A percentile compares a stretch with the other conserved stretches of the same genome.
Evolutionary conservation across 768 basidiomycete species (phyloP).

Genomic region (Tylopilus vinaceipallidus): DNA sequence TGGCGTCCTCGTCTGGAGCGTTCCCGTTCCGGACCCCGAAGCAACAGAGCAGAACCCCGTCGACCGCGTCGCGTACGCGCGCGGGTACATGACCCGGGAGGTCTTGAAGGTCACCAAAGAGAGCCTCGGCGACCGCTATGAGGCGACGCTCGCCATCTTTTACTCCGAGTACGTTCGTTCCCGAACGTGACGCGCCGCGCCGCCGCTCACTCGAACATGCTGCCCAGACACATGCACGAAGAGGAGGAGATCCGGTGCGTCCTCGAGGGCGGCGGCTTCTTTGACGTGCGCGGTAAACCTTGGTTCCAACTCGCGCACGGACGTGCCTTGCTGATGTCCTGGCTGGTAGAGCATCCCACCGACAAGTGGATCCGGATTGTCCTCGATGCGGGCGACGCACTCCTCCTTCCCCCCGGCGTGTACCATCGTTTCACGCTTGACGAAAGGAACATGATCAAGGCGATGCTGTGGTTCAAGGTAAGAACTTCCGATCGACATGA

Average conservation of each 20-base stretch:
- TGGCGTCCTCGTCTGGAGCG: constrained; percentile 66
- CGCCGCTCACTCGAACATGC: too few species aligned
- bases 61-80: constrained; percentile 61
- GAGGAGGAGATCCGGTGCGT: constrained; percentile 95
- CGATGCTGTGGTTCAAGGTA: constrained; percentile 83
- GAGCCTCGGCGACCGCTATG: constrained; percentile 80
- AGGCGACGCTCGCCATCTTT: constrained; percentile 77
- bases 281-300: constrained; percentile 79
- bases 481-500: constrained; percentile 10
- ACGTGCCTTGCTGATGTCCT: too few species aligned
- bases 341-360: constrained; percentile 51
- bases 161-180: constrained; percentile 68
- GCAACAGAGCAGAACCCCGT: constrained; percentile 44
- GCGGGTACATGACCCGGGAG: constrained; percentile 86
- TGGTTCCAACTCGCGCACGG: too few species aligned
- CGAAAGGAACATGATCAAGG: constrained; percentile 65
- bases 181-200: too few species aligned
- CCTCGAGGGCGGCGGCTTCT: constrained; percentile 81
- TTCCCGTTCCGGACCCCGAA: neutral
- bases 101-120: constrained; percentile 73
- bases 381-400: constrained; percentile 73
- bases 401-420: constrained; percentile 86
- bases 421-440: constrained; percentile 97
- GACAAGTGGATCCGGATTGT: constrained; percentile 82
- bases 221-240: constrained; percentile 73